Evolutionary conservation across 495 filamentous ascomycete genomes (phyloP), one percentile per base, ranked within the genome.

Genomic region (Viridothelium virens): DNA sequence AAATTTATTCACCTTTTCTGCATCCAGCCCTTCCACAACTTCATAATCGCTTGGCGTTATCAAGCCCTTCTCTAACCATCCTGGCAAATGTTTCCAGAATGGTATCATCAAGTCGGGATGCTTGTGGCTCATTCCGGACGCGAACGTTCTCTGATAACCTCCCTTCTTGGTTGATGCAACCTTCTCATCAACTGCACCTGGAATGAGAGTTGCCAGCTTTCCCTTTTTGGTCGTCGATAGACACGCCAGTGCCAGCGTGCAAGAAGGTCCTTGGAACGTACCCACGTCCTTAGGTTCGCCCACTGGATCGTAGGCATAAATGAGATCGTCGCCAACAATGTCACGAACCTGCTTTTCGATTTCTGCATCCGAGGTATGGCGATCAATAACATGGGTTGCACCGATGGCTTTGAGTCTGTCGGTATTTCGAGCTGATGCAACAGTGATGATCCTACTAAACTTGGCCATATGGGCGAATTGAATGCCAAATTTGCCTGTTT

Each of bases 301-400:
- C 53, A 78, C 66, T 0, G 69, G 50, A 56, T 78, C 74, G 65
- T 68, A 74, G 2, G 69, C 73, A 39, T 78, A 76, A 2, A 75
- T 39, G 1, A 78, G 61, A 3, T 75, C 72, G 39, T 78, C 75
- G 36, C 72, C 73, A 0, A 74, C 72, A 5, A 75, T 63, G 2
- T 61, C 72, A 2, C 74, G 70, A 31, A 77, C 71, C 38, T 69
- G 33, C 25, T 68, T 63, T 0, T 65, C 62, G 3, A 78, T 66
- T 4, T 46, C 64, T 3, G 74, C 74, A n/a, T 67, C n/a, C 1
- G 61, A 61, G 2, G 62, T 65, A 37, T 73, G 71, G 16, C 71
- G 71, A 56, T 71, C 71, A 14, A 73, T 46, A 1, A 73, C 69
- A 59, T 71, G 67, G 2, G 71, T 73, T 7, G 71, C 71, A 34